Evolutionary conservation across 202 grass and related monocot species (phyloP), one percentile per base, ranked within the genome.

Genomic region (Eragrostis tef): DNA sequence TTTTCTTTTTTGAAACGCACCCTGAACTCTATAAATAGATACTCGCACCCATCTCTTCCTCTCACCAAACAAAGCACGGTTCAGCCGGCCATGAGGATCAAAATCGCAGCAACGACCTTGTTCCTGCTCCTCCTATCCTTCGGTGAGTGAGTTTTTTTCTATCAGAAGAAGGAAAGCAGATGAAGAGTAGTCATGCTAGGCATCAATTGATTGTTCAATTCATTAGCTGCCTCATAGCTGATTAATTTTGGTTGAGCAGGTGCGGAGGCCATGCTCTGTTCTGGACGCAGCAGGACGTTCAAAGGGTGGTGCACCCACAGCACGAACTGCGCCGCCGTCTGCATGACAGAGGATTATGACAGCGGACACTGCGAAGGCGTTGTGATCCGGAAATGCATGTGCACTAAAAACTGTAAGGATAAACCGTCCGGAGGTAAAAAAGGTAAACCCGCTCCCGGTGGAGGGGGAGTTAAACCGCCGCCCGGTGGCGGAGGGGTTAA

Each of bases 71-170:
- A 47, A 59, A 58, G 17, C 25, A 25, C 7, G 34, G 10, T 57
- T 67, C 15, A 81, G 45, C 26, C 15, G 72, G 45, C 26, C 43
- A 82, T 63, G 68, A 48, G 49, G 43, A 1, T 39, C 34, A 6
- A 39, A 39, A 39, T 39, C 34, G 5, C 5, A 5, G 34, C 34
- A 39, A 39, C 34, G 34, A 5, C 34, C 34, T 39, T 39, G 34
- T 39, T 39, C 34, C 34, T 39, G 34, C 34, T 39, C 56, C 56
- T 81, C 26, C 41, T 81, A 13, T 48, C 54, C 41, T 81, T 71
- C 0, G 29, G 62, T 65, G 42, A 49, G 79, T 60, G 66, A 71
- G 16, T 61, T 20, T 44, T 14, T 46, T 19, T 31, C 6, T n/a
- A 78, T 62, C 22, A 4, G 14, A 12, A 26, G 6, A 9, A 51